phyloP scores from a whole-genome alignment of 208 protist species.

The Leishmania mexicana region DNA sequence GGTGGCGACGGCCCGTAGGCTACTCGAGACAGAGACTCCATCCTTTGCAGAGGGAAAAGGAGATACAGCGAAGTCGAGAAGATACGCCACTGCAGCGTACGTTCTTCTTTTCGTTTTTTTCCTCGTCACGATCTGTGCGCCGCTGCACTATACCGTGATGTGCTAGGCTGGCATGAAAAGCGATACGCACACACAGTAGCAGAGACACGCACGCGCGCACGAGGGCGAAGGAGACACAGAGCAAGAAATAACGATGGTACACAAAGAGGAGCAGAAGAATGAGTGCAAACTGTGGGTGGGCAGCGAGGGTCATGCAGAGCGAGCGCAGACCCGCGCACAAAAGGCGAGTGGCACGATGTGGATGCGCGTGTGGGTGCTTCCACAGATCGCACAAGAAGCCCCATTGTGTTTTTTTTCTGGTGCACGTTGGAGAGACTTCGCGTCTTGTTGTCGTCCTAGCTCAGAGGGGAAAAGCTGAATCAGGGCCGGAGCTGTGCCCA shows the following conservation, averaged over 20 bases:
- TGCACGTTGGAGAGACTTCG: not conserved
- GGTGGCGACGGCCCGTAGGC: conserved; percentile 31
- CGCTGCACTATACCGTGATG: conserved; percentile 2
- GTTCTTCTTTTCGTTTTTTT: not conserved
- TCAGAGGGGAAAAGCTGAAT: not conserved
- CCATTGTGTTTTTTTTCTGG: not conserved
- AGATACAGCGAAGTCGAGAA: not conserved
- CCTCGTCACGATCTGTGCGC: not conserved
- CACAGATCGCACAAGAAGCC: not conserved
- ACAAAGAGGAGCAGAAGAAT: not conserved
- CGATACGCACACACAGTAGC: not conserved
- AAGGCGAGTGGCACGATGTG: not conserved
- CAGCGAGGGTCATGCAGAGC: not conserved
- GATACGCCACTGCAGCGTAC: not conserved
- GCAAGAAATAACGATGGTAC: not conserved
- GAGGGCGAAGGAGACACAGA: not conserved
- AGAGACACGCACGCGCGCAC: conserved; percentile 4
- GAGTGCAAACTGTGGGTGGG: not conserved
- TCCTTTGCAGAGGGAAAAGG: not conserved
- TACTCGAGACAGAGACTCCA: conserved; percentile 26
- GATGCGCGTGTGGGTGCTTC: not conserved
- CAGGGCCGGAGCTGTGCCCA: not conserved
- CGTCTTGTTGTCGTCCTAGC: not conserved
- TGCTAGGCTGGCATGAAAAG: not conserved
- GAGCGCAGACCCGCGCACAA: not conserved